A percentile compares a stretch with the other conserved stretches of the same genome.
Evolutionary conservation across 371 early-diverging fungal genomes (phyloP).

Genomic region (Saksenaea vasiformis): DNA sequence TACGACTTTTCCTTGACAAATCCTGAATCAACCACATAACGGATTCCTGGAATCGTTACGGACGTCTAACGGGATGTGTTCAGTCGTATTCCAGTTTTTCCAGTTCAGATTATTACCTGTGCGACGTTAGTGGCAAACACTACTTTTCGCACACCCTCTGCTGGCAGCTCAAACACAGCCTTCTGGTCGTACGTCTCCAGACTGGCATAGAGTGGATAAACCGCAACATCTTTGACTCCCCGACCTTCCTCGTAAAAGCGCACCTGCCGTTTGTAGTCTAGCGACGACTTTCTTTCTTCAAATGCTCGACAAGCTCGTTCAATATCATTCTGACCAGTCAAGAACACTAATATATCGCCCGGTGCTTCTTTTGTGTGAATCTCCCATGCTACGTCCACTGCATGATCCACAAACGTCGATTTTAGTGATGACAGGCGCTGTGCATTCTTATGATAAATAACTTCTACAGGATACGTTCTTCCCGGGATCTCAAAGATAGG

Average conservation of each 20-base stretch:
- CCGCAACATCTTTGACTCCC: conserved; percentile 50
- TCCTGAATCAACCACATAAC: conserved; percentile 93
- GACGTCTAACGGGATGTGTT: conserved; percentile 31
- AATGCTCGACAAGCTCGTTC: conserved; percentile 69
- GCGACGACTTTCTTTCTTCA: conserved; percentile 22
- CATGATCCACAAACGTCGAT: conserved; percentile 64
- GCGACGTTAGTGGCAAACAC: conserved; percentile 99
- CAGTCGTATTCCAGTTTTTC: conserved; percentile 35
- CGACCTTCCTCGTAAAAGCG: conserved; percentile 53
- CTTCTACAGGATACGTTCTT: conserved; percentile 76
- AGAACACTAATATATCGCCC: conserved; percentile 86
- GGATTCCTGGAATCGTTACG: conserved; percentile 89
- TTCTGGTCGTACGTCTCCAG: conserved; percentile 88
- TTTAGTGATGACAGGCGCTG: conserved; percentile 62
- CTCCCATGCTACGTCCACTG: conserved; percentile 78
- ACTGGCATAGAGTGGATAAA: conserved; percentile 92
- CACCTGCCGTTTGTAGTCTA: conserved; percentile 38
- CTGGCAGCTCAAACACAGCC: conserved; percentile 91
- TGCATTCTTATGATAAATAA: conserved; percentile 58
- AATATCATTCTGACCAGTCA: conserved; percentile 93
- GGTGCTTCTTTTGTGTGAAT: conserved; percentile 73
- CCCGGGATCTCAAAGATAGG: conserved; percentile 88
- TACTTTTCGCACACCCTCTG: conserved; percentile 83
- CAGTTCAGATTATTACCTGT: conserved; percentile 84
- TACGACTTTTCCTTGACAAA: conserved; percentile 90